A percentile compares a stretch with the other conserved stretches of the same genome.
These are phyloP conservation scores for Gillenia trifoliata DNA, from an alignment of 306 rosid species.

Conservation along the genomic window DNA sequence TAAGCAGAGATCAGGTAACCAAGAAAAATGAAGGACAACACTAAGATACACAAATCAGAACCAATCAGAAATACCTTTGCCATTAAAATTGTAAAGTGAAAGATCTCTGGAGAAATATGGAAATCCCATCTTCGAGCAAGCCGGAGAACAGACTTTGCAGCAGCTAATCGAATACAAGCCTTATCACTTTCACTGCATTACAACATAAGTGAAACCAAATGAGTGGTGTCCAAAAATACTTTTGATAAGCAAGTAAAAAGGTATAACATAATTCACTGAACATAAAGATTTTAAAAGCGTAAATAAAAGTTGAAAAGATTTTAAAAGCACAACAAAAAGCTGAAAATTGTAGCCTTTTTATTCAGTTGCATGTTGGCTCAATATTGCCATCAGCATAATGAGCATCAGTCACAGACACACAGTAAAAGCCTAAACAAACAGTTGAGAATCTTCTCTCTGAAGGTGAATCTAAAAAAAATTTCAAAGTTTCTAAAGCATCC, in stretches of 20 bases:
- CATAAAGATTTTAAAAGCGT: background rate
- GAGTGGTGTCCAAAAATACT: conserved; percentile 1
- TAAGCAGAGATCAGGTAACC: background rate
- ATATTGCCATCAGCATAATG: background rate
- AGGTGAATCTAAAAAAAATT: background rate
- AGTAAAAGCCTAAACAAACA: background rate
- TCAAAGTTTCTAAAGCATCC: background rate
- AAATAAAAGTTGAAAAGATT: background rate
- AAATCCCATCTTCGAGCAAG: conserved; percentile 87
- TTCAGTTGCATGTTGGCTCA: background rate
- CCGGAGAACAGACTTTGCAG: conserved; percentile 76
- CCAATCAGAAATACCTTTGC: conserved; percentile 56
- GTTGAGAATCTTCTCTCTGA: background rate
- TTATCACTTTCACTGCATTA: conserved; percentile 48
- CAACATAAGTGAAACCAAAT: conserved; percentile 17
- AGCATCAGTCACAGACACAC: background rate
- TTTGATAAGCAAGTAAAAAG: background rate
- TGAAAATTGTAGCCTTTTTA: conserved; percentile 2
- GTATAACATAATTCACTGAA: background rate
- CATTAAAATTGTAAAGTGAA: conserved; percentile 41
- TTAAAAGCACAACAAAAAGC: background rate
- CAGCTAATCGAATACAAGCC: conserved; percentile 64
- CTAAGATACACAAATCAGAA: background rate
- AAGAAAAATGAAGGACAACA: background rate
- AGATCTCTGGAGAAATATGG: conserved; percentile 66